phyloP scores from a whole-genome alignment of 768 basidiomycete species.

The Boletus bicolor region DNA sequence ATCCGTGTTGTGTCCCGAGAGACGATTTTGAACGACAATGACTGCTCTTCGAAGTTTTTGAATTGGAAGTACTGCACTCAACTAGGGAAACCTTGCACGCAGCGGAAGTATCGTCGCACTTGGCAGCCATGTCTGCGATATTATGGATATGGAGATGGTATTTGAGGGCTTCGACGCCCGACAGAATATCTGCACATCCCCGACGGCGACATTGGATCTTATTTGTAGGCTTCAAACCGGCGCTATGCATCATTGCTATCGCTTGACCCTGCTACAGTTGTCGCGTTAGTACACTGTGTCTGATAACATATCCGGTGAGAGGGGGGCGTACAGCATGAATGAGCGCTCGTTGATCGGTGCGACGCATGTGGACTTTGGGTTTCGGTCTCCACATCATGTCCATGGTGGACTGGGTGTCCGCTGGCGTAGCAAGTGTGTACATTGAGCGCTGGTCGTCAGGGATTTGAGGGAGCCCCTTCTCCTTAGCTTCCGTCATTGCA shows the following conservation, averaged over 20 bases:
- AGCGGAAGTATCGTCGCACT: background rate
- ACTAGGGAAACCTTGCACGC: background rate
- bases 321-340: slow-evolving; percentile 37
- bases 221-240: slow-evolving; percentile 29
- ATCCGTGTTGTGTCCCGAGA: background rate
- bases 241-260: slow-evolving; percentile 24
- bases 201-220: slow-evolving; percentile 42
- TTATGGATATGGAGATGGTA: slow-evolving; percentile 58
- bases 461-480: slow-evolving; percentile 16
- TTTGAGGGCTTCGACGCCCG: slow-evolving; percentile 42
- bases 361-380: slow-evolving; percentile 34
- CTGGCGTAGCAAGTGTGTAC: slow-evolving; percentile 20
- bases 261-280: slow-evolving; percentile 23
- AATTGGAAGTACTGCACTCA: background rate
- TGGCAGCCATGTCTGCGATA: slow-evolving; percentile 34
- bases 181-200: slow-evolving; percentile 44
- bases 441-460: slow-evolving; percentile 27
- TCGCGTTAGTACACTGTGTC: background rate
- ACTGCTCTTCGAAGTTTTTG: slow-evolving; percentile 1
- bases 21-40: slow-evolving; percentile 22
- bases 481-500: slow-evolving; percentile 2
- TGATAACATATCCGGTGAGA: background rate
- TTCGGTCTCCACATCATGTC: slow-evolving; percentile 33
- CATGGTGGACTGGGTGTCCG: slow-evolving; percentile 17
- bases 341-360: slow-evolving; percentile 37